Conservation (phyloP, 306 rosid genomes). For the Dryas drummondii region DNA sequence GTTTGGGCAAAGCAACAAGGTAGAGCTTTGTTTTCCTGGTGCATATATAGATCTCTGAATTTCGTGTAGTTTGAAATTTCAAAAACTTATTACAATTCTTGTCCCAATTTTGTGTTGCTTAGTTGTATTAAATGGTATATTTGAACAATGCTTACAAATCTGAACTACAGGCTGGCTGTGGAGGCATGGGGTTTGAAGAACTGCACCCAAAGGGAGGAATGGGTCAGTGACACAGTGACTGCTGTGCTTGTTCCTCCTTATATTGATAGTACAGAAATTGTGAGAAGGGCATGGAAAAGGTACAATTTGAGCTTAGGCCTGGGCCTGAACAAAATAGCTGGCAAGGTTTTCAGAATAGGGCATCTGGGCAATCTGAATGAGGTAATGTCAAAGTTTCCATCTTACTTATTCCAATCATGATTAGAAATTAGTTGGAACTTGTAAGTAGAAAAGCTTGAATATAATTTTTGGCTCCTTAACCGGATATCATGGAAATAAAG, state of each 20-base stretch:
- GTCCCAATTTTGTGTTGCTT: neutral
- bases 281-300: slow-evolving; percentile 87
- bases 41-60: neutral
- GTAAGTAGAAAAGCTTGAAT: neutral
- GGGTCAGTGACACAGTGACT: slow-evolving; percentile 93
- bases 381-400: slow-evolving; percentile 45
- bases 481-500: neutral
- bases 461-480: neutral
- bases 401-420: neutral
- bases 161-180: slow-evolving; percentile 77
- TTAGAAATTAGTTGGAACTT: neutral
- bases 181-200: slow-evolving; percentile 99
- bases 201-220: slow-evolving; percentile 93
- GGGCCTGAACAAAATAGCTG: slow-evolving; percentile 94
- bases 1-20: slow-evolving; percentile 93
- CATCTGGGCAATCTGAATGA: slow-evolving; percentile 94
- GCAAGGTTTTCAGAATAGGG: slow-evolving; percentile 98
- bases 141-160: slow-evolving; percentile 17
- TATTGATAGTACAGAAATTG: slow-evolving; percentile 83
- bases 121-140: slow-evolving; percentile 3
- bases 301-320: slow-evolving; percentile 95
- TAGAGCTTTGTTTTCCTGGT: slow-evolving; percentile 11
- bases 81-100: neutral
- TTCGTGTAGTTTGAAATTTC: neutral
- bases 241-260: slow-evolving; percentile 88